Evolutionary conservation across 208 protist species (phyloP).

Genomic region (Histomonas meleagridis): DNA sequence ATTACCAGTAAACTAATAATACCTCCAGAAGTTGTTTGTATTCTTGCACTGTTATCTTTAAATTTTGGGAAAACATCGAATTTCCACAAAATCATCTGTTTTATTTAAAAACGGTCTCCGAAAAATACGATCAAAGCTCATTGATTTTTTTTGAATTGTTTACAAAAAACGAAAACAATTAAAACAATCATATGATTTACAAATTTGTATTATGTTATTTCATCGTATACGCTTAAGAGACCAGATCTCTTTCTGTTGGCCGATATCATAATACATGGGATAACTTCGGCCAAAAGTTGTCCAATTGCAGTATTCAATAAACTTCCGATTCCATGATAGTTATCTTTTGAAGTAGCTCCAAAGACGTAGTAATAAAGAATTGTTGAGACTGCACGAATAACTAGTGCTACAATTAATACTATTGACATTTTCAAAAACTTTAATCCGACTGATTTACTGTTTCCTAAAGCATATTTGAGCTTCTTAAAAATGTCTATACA

Average conservation of each 20-base stretch:
- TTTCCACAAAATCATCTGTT: neutral
- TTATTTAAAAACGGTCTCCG: no score
- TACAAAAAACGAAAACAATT: no score
- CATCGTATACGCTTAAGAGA: neutral
- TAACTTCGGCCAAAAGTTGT: neutral
- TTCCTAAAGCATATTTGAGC: neutral
- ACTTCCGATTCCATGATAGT: neutral
- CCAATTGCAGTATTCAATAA: neutral
- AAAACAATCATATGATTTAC: no score
- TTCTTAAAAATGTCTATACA: neutral
- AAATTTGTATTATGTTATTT: no score
- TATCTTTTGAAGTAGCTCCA: neutral
- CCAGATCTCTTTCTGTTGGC: neutral
- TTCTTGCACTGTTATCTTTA: neutral
- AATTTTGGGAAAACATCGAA: slow-evolving; percentile 28
- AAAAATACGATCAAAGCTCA: no score
- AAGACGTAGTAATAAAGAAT: neutral
- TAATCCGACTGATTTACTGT: neutral
- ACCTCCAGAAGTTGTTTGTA: neutral
- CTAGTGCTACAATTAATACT: neutral
- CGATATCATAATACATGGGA: neutral
- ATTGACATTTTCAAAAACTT: neutral
- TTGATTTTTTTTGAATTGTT: no score
- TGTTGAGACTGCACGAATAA: neutral
- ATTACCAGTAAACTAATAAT: neutral